Percentiles rank a stretch among this genome's conserved stretches.
Evolutionary conservation across 2,329 filamentous ascomycete species (phyloP).

Genomic region (Ascochyta pisi): DNA sequence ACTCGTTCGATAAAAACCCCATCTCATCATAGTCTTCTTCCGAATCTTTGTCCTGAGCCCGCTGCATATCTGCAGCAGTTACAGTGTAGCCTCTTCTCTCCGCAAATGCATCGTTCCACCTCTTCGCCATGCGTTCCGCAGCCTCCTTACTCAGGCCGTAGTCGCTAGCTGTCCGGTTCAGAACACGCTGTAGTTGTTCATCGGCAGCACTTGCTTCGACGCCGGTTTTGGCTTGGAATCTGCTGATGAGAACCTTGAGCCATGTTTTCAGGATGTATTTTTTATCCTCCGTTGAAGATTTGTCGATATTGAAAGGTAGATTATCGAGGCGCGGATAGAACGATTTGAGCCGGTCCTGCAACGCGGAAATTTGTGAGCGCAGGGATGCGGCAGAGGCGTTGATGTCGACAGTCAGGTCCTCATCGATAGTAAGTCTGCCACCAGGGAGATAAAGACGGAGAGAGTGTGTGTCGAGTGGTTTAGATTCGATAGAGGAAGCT

Average conservation of each 20-base stretch:
- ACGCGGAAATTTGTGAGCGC: conserved; percentile 27
- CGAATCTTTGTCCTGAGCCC: conserved; percentile 20
- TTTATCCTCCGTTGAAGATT: conserved; percentile 9
- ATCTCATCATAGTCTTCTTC: conserved; percentile 29
- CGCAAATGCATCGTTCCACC: conserved; percentile 29
- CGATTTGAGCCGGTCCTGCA: conserved; percentile 29
- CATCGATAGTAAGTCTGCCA: conserved; percentile 25
- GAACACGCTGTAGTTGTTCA: conserved; percentile 19
- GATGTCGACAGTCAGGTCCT: conserved; percentile 27
- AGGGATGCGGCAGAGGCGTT: conserved; percentile 20
- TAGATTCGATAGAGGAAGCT: background rate
- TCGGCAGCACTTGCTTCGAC: conserved; percentile 6
- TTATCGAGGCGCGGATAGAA: conserved; percentile 36
- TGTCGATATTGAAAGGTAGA: conserved; percentile 37
- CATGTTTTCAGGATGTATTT: conserved; percentile 35
- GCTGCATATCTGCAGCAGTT: conserved; percentile 3
- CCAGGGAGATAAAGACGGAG: conserved; percentile 21
- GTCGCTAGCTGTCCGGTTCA: conserved; percentile 34
- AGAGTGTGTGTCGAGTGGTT: conserved; percentile 9
- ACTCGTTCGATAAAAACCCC: conserved; percentile 21
- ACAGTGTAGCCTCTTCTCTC: conserved; percentile 11
- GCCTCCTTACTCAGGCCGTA: conserved; percentile 34
- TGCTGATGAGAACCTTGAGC: conserved; percentile 33
- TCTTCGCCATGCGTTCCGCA: conserved; percentile 33
- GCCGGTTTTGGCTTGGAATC: conserved; percentile 29